Evolutionary conservation across 192 early-diverging fungal genomes (phyloP).

Genomic region (Mortierella hygrophila): DNA sequence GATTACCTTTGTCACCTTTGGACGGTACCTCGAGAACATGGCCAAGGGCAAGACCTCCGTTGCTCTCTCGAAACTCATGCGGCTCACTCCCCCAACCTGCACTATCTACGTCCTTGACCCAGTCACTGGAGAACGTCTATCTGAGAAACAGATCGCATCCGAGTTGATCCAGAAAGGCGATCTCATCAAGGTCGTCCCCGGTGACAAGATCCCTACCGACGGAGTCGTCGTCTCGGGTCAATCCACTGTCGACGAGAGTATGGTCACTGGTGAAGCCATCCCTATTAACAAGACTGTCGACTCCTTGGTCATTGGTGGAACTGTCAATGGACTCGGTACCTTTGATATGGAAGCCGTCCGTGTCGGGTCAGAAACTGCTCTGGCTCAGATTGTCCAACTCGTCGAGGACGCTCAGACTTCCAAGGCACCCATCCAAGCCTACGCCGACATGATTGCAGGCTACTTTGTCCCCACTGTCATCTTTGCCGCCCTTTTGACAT

Average conservation of each 20-base stretch:
- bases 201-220: constrained; percentile 92
- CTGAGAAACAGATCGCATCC: constrained; percentile 81
- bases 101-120: constrained; percentile 65
- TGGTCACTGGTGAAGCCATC: constrained; percentile 91
- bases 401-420: constrained; percentile 92
- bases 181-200: constrained; percentile 86
- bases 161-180: constrained; percentile 90
- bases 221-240: constrained; percentile 80
- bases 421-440: constrained; percentile 94
- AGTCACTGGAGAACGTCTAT: constrained; percentile 49
- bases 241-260: constrained; percentile 90
- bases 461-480: constrained; percentile 93
- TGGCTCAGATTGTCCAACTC: constrained; percentile 90
- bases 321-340: constrained; percentile 89
- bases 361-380: constrained; percentile 89
- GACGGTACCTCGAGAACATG: constrained; percentile 92
- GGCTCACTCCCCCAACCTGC: constrained; percentile 81
- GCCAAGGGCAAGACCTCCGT: constrained; percentile 93
- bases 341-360: constrained; percentile 85
- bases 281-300: constrained; percentile 77
- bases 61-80: constrained; percentile 88
- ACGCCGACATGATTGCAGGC: constrained; percentile 87
- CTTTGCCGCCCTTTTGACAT: constrained; percentile 73
- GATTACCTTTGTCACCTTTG: constrained; percentile 92
- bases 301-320: constrained; percentile 85